Conservation (phyloP, 805 yeast genomes). For the Yamadazyma phyllophila region DNA sequence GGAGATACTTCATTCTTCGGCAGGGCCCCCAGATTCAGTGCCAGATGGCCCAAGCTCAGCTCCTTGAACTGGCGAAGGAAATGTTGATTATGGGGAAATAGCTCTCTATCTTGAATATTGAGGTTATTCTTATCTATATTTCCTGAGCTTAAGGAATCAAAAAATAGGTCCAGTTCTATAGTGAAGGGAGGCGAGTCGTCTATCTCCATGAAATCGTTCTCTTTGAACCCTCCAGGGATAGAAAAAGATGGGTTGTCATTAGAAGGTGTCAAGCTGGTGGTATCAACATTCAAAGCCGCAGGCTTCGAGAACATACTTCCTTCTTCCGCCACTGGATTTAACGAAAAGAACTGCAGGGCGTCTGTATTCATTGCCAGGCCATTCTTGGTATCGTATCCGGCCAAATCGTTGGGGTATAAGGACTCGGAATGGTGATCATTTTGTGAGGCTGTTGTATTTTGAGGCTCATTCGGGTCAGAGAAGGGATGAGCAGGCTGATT, state of each 20-base stretch:
- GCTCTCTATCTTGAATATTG: conserved; percentile 5
- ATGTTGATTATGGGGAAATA: conserved; percentile 16
- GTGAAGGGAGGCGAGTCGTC: conserved; percentile 39
- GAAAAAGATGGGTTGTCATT: conserved; percentile 9
- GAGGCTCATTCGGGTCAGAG: conserved; percentile 1
- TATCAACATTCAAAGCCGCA: background rate
- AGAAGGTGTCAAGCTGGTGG: background rate
- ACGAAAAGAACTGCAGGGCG: background rate
- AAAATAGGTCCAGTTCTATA: conserved; percentile 29
- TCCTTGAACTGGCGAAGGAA: conserved; percentile 5
- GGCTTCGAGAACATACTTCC: background rate
- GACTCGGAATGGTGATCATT: background rate
- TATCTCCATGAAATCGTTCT: conserved; percentile 30
- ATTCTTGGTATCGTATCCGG: background rate
- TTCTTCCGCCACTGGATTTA: background rate
- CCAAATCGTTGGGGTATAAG: background rate
- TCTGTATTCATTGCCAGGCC: background rate
- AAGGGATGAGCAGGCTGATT: background rate
- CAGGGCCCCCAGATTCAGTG: background rate
- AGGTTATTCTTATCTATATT: background rate
- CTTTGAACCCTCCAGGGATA: conserved; percentile 29
- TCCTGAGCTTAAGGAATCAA: conserved; percentile 16
- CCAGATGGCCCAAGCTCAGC: background rate
- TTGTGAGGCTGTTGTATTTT: background rate
- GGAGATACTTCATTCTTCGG: conserved; percentile 5